These are phyloP conservation scores for Saccharum officinarum DNA, from an alignment of 176 grass and related monocot species.

Conservation along the genomic window DNA sequence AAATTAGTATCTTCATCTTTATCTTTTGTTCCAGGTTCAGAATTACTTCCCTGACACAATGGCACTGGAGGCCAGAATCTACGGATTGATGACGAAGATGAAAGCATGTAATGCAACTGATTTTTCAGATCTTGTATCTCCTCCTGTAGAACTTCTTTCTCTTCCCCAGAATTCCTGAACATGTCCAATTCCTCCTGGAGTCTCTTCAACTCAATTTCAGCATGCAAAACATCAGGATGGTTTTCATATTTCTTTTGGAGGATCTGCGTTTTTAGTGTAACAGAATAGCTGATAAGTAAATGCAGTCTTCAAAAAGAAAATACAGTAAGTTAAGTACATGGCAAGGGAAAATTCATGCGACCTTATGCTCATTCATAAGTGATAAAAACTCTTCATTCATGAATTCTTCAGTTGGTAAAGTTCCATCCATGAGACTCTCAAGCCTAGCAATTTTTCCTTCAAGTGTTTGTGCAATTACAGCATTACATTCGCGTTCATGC, in stretches of 20 bases:
- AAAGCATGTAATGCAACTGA: conserved; percentile 81
- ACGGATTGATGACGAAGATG: conserved; percentile 44
- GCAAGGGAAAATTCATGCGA: conserved; percentile 12
- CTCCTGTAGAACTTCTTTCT: conserved; percentile 82
- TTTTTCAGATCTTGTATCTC: conserved; percentile 89
- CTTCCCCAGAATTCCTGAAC: conserved; percentile 65
- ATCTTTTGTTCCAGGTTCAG: conserved; percentile 54
- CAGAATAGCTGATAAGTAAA: conserved; percentile 24
- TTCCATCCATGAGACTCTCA: conserved; percentile 97
- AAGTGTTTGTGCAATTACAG: conserved; percentile 85
- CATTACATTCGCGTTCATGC: conserved; percentile 95
- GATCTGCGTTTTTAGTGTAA: conserved; percentile 51
- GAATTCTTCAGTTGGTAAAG: conserved; percentile 87
- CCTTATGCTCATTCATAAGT: conserved; percentile 90
- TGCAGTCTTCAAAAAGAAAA: conserved; percentile 13
- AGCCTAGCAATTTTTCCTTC: conserved; percentile 97
- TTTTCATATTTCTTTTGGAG: conserved; percentile 88
- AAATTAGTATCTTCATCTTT: conserved; percentile 42
- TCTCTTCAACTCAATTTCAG: conserved; percentile 77
- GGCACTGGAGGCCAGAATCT: conserved; percentile 42
- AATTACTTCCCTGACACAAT: conserved; percentile 36
- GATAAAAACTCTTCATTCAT: conserved; percentile 87
- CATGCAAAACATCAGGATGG: conserved; percentile 72
- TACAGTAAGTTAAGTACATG: not conserved
- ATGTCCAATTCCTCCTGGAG: conserved; percentile 72